Conservation (phyloP, 495 filamentous ascomycete genomes). For the Aspergillus cristatus region DNA sequence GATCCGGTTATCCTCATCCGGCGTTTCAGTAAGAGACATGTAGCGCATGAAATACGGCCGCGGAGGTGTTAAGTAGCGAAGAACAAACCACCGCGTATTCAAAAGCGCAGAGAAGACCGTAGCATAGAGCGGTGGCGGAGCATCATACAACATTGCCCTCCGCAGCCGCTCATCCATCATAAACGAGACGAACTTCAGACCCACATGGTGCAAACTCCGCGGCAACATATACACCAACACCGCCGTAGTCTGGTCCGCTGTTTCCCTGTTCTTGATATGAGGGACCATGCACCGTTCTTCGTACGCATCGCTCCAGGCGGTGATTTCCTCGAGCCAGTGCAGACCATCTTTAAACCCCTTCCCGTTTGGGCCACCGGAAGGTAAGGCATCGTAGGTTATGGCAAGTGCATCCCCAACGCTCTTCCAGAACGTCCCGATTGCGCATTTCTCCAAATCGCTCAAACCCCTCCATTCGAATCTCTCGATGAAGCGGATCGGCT, state of each 20-base stretch:
- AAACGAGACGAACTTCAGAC: constrained; percentile 41
- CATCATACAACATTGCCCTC: constrained; percentile 51
- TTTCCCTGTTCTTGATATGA: constrained; percentile 37
- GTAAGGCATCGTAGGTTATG: constrained; percentile 41
- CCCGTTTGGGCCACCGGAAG: constrained; percentile 20
- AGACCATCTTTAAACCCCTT: constrained; percentile 49
- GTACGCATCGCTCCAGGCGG: constrained; percentile 49
- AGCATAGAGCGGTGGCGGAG: constrained; percentile 28
- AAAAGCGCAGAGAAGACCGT: constrained; percentile 34
- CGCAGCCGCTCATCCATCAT: constrained; percentile 57
- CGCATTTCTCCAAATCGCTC: constrained; percentile 55
- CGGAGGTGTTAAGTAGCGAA: constrained; percentile 49
- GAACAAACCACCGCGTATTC: constrained; percentile 36
- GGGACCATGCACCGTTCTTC: constrained; percentile 52
- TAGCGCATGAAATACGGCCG: constrained; percentile 38
- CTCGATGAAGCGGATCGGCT: constrained; percentile 49
- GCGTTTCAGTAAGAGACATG: constrained; percentile 27
- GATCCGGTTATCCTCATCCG: constrained; percentile 41
- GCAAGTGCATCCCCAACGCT: constrained; percentile 51
- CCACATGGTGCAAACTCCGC: constrained; percentile 34
- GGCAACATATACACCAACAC: constrained; percentile 54
- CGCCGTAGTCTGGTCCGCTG: constrained; percentile 46
- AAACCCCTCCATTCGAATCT: constrained; percentile 55
- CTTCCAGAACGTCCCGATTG: constrained; percentile 59
- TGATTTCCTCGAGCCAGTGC: constrained; percentile 56